Base-by-base conservation (phyloP, 495 filamentous ascomycete species). In the Podospora appendiculata region DNA sequence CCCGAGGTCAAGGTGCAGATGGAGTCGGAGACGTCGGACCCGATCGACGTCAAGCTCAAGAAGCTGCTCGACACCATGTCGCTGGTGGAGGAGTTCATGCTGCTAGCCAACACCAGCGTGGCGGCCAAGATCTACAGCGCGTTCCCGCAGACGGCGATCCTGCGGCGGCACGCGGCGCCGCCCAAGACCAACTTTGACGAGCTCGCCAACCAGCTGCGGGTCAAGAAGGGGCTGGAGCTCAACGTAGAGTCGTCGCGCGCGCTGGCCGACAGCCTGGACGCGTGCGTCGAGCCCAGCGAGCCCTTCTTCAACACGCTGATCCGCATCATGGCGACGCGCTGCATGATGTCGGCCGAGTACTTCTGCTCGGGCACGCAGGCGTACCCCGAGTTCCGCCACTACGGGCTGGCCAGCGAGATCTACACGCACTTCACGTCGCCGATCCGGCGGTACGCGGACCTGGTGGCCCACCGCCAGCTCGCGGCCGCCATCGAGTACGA, bases 281-380 rank as follows among this genome's bases (percentile, higher is more conserved):
- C 61, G 13, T 97, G 93, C 69, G 76, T 84, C 43, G 90, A 96
- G 62, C 67, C 81, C 0, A 61, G 76, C n/a, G 88, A 96, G 58
- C 88, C 94, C 8, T 98, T 96, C 79, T 96, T 97, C 79, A 98
- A 98, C 77, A 97, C 92, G 17, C 82, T 98, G 11, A 80, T 97
- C 62, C 89, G 93, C 57, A 95, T 98, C 71, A 82, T 98, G 70
- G 93, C 93, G 8, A 98, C 94, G 10, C 84, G 93, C 32, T 98
- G 93, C 82, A 97, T 98, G 94, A 95, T 94, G 74, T 91, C 90
- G 34, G 93, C 93, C 52, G 94, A 97, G 69, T 98, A 98, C 75
- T 97, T 97, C 72, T 90, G 87, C 70, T 83, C 90, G 0, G 93
- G 93, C 54, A 90, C 90, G 2, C 89, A 95, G 63, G 81, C 90